Evolutionary conservation across 2,329 filamentous ascomycete genomes (phyloP).

Genomic region (Trichoderma pleuroti): DNA sequence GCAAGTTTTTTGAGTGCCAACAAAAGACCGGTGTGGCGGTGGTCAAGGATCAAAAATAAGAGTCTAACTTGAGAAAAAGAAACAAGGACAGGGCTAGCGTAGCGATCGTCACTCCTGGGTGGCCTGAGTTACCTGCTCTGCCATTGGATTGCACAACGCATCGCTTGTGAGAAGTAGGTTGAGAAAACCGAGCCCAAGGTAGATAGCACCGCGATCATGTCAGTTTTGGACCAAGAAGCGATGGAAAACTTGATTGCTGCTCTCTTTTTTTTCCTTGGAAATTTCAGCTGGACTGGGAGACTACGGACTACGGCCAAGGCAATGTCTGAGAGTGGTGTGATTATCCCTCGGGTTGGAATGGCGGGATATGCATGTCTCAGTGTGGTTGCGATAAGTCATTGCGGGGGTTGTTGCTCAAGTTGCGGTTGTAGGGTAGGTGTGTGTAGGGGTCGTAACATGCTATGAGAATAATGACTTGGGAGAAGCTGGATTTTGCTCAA

Average conservation of each 20-base stretch:
- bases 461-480: neutral
- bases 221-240: neutral
- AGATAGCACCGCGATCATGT: neutral
- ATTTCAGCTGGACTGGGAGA: neutral
- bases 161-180: neutral
- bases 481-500: neutral
- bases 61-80: neutral
- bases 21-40: neutral
- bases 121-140: neutral
- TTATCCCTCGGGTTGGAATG: neutral
- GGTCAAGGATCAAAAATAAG: neutral
- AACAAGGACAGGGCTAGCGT: neutral
- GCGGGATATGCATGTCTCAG: constrained; percentile 8
- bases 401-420: neutral
- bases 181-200: neutral
- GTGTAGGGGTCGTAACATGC: neutral
- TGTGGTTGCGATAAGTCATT: neutral
- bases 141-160: neutral
- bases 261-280: neutral
- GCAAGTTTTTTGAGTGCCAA: neutral
- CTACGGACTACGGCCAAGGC: neutral
- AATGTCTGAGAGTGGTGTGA: constrained; percentile 16
- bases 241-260: neutral
- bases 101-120: neutral
- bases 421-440: neutral